Evolutionary conservation across 805 yeast genomes (phyloP), one percentile per base, ranked within the genome.

Genomic region (Komagataella pastoris): DNA sequence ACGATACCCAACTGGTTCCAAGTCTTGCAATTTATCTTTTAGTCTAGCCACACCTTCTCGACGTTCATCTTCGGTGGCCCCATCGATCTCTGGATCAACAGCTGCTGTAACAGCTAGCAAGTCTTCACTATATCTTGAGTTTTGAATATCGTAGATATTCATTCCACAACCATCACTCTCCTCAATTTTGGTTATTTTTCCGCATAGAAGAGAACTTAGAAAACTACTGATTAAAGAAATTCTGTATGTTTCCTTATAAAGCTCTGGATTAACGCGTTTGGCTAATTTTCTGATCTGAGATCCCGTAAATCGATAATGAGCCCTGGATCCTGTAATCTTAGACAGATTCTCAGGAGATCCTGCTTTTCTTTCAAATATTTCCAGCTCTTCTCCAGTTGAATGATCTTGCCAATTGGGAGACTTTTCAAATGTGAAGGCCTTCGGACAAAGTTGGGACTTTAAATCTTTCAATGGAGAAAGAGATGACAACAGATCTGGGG

Each of bases 331-430:
- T 0, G 96, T 84, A 21, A 83, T 65, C 44, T 69, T 59, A 6
- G 95, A 89, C 60, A 89, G 67, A 5, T 67, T 58, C 30, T 69
- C 70, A 10, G 75, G 67, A 24, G 90, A 93, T 3, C 86, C 89
- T 8, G 76, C 76, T 1, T 70, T 70, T 1, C 63, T 62, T 59
- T 87, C 93, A 58, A 88, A 82, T 40, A 64, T 73, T 24, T 69
- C 61, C 52, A 86, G 72, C 62, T 89, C 95, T 18, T 71, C 66
- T 3, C 79, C 83, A 0, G 97, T 89, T 21, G 93, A 83, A 61
- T 88, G 95, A 61, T 89, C 97, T 65, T 89, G 97, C 97, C 97
- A 89, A 62, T 90, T 89, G 7, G 97, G 96, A 3, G 95, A 83
- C 46, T 72, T 72, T 5, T 74, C 70, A 57, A 80, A 73, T 1